Evolutionary conservation across 768 basidiomycete genomes (phyloP).

Genomic region (Amanita muscaria): DNA sequence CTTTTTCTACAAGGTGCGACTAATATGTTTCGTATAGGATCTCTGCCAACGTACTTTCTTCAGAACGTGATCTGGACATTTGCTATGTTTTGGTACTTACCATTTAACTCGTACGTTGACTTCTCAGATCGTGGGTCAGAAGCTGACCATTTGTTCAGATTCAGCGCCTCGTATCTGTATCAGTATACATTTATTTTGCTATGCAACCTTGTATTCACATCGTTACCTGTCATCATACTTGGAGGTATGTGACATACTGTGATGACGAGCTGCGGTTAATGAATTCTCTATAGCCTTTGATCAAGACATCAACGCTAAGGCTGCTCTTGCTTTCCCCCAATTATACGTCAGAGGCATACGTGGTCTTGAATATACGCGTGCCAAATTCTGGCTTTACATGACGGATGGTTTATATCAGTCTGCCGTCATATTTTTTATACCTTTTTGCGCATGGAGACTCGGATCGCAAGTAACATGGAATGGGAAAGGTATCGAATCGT

Average conservation of each 20-base stretch:
- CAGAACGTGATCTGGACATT: slow-evolving; percentile 92
- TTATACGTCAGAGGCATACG: slow-evolving; percentile 94
- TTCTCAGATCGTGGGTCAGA: slow-evolving; percentile 2
- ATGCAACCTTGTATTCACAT: slow-evolving; percentile 90
- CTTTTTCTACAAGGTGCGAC: slow-evolving; percentile 92
- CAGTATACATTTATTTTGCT: slow-evolving; percentile 91
- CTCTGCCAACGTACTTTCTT: slow-evolving; percentile 9
- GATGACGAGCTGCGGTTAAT: neutral
- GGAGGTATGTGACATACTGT: slow-evolving; percentile 48
- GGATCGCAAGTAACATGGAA: slow-evolving; percentile 65
- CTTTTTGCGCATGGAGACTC: slow-evolving; percentile 64
- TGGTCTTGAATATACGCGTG: slow-evolving; percentile 85
- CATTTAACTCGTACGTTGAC: slow-evolving; percentile 46
- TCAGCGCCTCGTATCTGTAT: slow-evolving; percentile 91
- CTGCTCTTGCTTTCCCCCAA: slow-evolving; percentile 86
- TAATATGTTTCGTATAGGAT: neutral
- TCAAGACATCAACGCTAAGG: slow-evolving; percentile 87
- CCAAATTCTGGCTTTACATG: slow-evolving; percentile 95
- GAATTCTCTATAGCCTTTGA: slow-evolving; percentile 60
- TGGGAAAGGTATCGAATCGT: slow-evolving; percentile 68
- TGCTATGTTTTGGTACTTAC: slow-evolving; percentile 89
- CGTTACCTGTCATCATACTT: slow-evolving; percentile 82
- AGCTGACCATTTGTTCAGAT: slow-evolving; percentile 37
- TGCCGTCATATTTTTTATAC: slow-evolving; percentile 76
- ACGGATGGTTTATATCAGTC: slow-evolving; percentile 92